Base-by-base conservation (phyloP, 83 land plant genomes). In the Diphasiastrum complanatum region DNA sequence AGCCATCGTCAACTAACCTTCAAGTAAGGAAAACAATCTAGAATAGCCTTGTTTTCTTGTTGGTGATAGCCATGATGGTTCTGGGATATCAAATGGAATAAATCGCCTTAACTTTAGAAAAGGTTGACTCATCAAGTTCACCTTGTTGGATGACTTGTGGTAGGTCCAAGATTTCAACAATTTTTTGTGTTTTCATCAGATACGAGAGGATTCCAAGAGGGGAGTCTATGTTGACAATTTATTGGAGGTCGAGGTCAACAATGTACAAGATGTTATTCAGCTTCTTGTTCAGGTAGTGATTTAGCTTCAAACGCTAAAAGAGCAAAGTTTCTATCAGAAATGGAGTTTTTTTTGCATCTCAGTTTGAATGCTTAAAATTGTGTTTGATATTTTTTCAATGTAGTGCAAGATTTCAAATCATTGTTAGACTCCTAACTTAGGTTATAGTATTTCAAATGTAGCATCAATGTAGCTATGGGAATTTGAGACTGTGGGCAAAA, bases 141-240 rank as follows among this genome's bases (percentile, higher is more conserved):
- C 1, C 10, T 24, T 14, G 12, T 2, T 24, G 28, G 26, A 1
- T 20, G 10, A 36, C 61, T 34, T 24, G 12, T 50, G n/a, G n/a
- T n/a, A n/a, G n/a, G n/a, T n/a, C n/a, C 0, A 41, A 41, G 45
- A 41, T 41, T 41, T 18, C n/a, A 18, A 33, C 38, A 10, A 29
- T 29, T n/a, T 53, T 48, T 51, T 54, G 6, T 12, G 11, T 41
- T 0, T 14, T 52, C 1, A 28, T 10, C 66, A 77, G 77, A 50
- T 67, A 33, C 64, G 66, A 29, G 80, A 77, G 41, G 67, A 73
- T 32, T 51, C 65, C 20, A 72, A 72, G 46, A 67, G 46, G 24
- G 72, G 80, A 29, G 67, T 72, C 4, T 77, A 64, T 60, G 74
- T 74, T 3, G 81, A 78, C 16, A 69, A 61, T 32, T 74, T 78